A percentile compares a stretch with the other conserved stretches of the same genome.
Evolutionary conservation across 1,139 yeast species (phyloP).

Genomic region (Candida freyschussii): DNA sequence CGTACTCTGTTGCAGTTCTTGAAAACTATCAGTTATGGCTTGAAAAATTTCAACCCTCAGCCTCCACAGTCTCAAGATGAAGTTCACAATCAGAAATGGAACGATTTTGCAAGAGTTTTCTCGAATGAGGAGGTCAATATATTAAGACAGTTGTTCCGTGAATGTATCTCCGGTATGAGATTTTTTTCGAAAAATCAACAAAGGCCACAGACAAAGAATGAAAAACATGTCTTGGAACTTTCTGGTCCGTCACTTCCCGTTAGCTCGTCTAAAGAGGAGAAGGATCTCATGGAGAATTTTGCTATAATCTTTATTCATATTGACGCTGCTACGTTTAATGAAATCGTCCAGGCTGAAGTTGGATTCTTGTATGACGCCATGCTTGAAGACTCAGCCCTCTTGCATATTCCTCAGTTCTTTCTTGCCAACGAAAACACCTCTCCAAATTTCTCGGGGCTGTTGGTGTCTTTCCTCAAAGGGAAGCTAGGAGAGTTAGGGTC

Average conservation of each 20-base stretch:
- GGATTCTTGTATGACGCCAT: conserved; percentile 75
- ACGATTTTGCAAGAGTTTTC: conserved; percentile 79
- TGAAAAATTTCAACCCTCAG: conserved; percentile 87
- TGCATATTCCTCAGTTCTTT: conserved; percentile 92
- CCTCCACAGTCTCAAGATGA: conserved; percentile 64
- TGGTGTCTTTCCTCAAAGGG: conserved; percentile 69
- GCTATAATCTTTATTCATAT: conserved; percentile 92
- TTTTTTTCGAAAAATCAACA: conserved; percentile 60
- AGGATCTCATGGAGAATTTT: conserved; percentile 92
- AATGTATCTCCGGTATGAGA: conserved; percentile 76
- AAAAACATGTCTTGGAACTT: conserved; percentile 50
- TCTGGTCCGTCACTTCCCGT: conserved; percentile 81
- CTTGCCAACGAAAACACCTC: conserved; percentile 91
- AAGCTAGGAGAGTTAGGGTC: conserved; percentile 78
- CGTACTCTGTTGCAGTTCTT: conserved; percentile 85
- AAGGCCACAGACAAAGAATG: conserved; percentile 30
- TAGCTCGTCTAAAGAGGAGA: conserved; percentile 86
- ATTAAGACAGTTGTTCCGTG: conserved; percentile 71
- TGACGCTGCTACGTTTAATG: conserved; percentile 95
- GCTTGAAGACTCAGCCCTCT: conserved; percentile 77
- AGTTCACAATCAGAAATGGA: conserved; percentile 69
- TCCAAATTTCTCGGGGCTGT: conserved; percentile 85
- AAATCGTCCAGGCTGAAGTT: conserved; percentile 78
- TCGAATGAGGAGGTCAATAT: conserved; percentile 79
- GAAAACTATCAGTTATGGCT: conserved; percentile 85